phyloP scores from a whole-genome alignment of 1,284 basidiomycete genomes.

The Tylopilus sp. region DNA sequence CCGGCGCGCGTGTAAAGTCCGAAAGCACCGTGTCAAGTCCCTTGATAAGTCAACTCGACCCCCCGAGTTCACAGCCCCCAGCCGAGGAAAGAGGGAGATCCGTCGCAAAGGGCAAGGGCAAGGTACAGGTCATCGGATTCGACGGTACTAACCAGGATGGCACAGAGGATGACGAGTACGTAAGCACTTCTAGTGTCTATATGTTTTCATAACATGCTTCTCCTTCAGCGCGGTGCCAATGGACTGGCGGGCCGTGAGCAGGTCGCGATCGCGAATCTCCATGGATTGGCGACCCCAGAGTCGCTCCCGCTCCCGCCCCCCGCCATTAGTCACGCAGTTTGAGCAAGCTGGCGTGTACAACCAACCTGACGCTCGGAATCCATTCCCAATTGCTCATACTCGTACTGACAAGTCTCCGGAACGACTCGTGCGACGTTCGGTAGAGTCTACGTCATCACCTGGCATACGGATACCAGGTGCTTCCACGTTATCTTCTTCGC shows the following conservation, averaged over 20 bases:
- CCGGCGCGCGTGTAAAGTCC: slow-evolving; percentile 37
- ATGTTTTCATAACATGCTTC: slow-evolving; percentile 34
- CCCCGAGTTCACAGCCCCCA: slow-evolving; percentile 24
- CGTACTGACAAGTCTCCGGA: slow-evolving; percentile 41
- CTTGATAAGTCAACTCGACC: slow-evolving; percentile 18
- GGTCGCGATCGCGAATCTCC: slow-evolving; percentile 89
- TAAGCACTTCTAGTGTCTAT: slow-evolving; percentile 45
- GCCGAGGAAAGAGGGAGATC: slow-evolving; percentile 67
- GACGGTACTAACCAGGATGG: slow-evolving; percentile 75
- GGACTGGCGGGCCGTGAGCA: slow-evolving; percentile 93
- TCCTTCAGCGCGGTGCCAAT: slow-evolving; percentile 65
- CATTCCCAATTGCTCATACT: slow-evolving; percentile 47
- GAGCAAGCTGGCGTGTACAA: slow-evolving; percentile 52
- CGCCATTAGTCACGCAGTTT: slow-evolving; percentile 55
- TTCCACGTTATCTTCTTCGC: slow-evolving; percentile 55
- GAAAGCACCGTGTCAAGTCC: slow-evolving; percentile 34
- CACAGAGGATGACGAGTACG: slow-evolving; percentile 76
- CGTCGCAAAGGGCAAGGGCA: slow-evolving; percentile 76
- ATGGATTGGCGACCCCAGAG: slow-evolving; percentile 82
- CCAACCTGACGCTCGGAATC: slow-evolving; percentile 53
- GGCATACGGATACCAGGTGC: slow-evolving; percentile 60
- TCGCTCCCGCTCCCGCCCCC: slow-evolving; percentile 75
- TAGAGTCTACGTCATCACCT: slow-evolving; percentile 44
- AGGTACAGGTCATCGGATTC: slow-evolving; percentile 78
- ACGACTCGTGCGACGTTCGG: slow-evolving; percentile 35